Evolutionary conservation across 2,329 filamentous ascomycete species (phyloP).

Genomic region (Beauveria brongniartii): DNA sequence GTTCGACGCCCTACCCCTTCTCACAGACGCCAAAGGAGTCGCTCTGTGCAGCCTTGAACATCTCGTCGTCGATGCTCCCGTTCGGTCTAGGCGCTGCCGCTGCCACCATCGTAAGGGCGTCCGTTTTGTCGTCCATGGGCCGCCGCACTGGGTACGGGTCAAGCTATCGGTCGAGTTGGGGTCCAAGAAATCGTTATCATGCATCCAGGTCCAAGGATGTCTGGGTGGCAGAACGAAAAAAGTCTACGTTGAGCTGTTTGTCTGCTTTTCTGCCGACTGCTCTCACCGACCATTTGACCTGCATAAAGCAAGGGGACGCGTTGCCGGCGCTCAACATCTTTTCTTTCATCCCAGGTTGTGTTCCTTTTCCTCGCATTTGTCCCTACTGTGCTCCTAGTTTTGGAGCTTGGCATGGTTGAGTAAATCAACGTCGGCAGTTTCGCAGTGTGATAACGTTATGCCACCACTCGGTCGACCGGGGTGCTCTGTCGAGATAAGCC

Average conservation of each 20-base stretch:
- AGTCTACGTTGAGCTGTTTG: neutral
- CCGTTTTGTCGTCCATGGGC: neutral
- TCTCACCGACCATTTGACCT: too few relatives aligned
- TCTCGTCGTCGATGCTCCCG: neutral
- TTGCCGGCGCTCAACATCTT: too few relatives aligned
- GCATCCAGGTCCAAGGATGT: neutral
- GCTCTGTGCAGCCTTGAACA: constrained; percentile 6
- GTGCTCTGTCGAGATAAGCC: too few relatives aligned
- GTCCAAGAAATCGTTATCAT: neutral
- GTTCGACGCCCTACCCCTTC: constrained; percentile 32
- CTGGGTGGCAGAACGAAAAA: neutral
- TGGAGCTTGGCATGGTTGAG: neutral
- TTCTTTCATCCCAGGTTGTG: neutral
- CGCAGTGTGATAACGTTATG: neutral
- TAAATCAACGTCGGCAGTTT: neutral
- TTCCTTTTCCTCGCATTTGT: neutral
- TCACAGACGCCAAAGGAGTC: constrained; percentile 37
- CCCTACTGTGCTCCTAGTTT: neutral
- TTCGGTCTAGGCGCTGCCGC: neutral
- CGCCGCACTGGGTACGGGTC: neutral
- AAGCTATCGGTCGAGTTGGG: neutral
- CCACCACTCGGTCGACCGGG: neutral
- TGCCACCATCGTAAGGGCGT: neutral
- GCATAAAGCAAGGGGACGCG: too few relatives aligned
- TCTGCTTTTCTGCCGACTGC: neutral